A percentile compares a stretch with the other conserved stretches of the same genome.
Evolutionary conservation across 2,329 filamentous ascomycete species (phyloP).

Genomic region (Paracorniculantispora psalliotae): DNA sequence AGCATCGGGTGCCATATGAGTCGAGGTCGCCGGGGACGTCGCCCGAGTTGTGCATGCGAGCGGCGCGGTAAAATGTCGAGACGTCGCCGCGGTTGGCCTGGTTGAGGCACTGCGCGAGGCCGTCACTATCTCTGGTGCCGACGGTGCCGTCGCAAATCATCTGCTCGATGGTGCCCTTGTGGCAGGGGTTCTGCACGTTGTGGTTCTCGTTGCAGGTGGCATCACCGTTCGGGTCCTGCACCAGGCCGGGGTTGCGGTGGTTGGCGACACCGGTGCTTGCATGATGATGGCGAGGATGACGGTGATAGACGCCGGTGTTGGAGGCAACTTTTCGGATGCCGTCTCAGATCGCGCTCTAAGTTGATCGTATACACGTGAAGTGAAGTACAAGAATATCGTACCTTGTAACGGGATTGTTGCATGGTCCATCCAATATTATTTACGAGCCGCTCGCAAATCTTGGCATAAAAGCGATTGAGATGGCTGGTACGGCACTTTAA

Average conservation of each 20-base stretch:
- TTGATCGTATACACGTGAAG: not conserved
- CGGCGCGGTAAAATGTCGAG: slow-evolving; percentile 39
- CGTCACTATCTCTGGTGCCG: slow-evolving; percentile 37
- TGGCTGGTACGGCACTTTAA: too few relatives aligned
- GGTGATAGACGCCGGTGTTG: slow-evolving; percentile 28
- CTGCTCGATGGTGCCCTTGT: slow-evolving; percentile 18
- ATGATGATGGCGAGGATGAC: slow-evolving; percentile 39
- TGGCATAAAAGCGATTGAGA: too few relatives aligned
- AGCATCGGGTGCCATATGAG: slow-evolving; percentile 43
- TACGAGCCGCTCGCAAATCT: too few relatives aligned
- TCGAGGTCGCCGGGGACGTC: slow-evolving; percentile 26
- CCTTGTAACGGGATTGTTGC: too few relatives aligned
- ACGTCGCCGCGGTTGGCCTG: slow-evolving; percentile 26
- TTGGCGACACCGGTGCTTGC: slow-evolving; percentile 30
- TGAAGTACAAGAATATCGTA: too few relatives aligned
- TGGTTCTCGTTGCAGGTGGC: slow-evolving; percentile 30
- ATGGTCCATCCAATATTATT: too few relatives aligned
- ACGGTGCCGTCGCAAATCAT: slow-evolving; percentile 36
- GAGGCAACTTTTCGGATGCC: slow-evolving; percentile 29
- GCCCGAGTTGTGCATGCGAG: slow-evolving; percentile 45
- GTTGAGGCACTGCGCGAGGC: slow-evolving; percentile 33
- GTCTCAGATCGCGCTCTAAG: slow-evolving; percentile 22
- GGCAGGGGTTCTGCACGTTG: slow-evolving; percentile 21
- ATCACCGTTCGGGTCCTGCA: slow-evolving; percentile 32
- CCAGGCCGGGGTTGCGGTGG: slow-evolving; percentile 37